Evolutionary conservation across 305 asterid species (phyloP), one percentile per base, ranked within the genome.

Genomic region (Lippia alba): DNA sequence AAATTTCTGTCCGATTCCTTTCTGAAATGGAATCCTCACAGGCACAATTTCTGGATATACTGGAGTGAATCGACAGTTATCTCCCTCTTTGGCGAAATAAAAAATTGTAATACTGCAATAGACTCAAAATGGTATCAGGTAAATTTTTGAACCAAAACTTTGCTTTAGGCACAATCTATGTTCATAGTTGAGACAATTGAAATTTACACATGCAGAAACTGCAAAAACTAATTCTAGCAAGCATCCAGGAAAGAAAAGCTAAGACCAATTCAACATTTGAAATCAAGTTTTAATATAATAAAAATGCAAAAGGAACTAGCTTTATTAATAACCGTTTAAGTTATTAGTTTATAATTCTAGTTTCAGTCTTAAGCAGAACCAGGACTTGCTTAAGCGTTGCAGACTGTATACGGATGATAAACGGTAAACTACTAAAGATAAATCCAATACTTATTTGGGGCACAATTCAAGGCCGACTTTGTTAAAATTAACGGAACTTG

Each of bases 71-170:
- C 67, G 78, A 82, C 93, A 87, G 68, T 82, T 80, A 39, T 46
- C 61, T 41, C 92, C 96, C 82, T 88, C 97, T 85, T 92, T 92
- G 41, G 90, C 96, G 74, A 86, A 92, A 72, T 89, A 92, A 77
- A 79, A 83, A 71, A 89, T 83, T 32, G 94, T 86, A 64, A 92
- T 87, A 66, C 97, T 92, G 84, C 77, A 76, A 81, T 51, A 73
- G 77, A 60, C 67, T 58, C 44, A 73, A 69, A 49, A 66, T 7
- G 30, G 62, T 51, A 80, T 64, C 51, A 64, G n/a, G 53, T 71
- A 59, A 61, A 55, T n/a, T n/a, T n/a, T n/a, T n/a, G n/a, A n/a
- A 39, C 45, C 10, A 5, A 6, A 5, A 9, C 45, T 9, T 39
- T 9, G 10, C 45, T 39, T 6, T 39, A 5, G 45, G 45, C 30